Percentiles rank a stretch among this genome's conserved stretches.
Evolutionary conservation across 2,329 filamentous ascomycete species (phyloP).

Genomic region (Diaporthe sp.): DNA sequence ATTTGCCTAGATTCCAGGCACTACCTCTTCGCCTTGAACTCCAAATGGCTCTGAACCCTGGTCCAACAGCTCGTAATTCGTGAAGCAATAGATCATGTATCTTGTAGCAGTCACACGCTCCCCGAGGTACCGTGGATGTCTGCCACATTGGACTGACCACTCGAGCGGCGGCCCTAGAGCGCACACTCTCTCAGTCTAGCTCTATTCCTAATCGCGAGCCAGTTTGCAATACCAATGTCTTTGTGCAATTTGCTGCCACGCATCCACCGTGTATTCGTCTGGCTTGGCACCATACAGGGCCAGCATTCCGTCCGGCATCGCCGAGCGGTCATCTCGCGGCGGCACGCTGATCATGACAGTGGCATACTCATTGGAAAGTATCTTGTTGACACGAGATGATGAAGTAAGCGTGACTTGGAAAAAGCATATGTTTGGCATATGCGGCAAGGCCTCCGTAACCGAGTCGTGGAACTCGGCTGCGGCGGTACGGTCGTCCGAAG

Average conservation of each 20-base stretch:
- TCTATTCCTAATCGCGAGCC: background rate
- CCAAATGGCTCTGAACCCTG: background rate
- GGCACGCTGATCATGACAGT: rapidly evolving
- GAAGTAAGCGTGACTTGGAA: background rate
- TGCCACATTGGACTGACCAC: background rate
- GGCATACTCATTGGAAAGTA: rapidly evolving
- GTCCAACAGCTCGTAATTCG: background rate
- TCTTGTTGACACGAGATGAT: background rate
- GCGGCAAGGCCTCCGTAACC: background rate
- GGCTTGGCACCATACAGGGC: rapidly evolving
- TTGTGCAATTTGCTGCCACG: background rate
- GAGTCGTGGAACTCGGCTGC: background rate
- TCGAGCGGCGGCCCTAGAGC: too few species aligned
- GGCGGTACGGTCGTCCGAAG: too few species aligned
- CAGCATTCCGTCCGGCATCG: background rate
- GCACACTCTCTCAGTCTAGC: too few species aligned
- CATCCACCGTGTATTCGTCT: background rate
- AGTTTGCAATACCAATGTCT: background rate
- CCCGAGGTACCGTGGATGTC: background rate
- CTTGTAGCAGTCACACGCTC: background rate
- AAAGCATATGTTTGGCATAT: background rate
- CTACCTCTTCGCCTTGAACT: background rate
- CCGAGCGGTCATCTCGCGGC: background rate
- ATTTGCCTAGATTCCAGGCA: background rate
- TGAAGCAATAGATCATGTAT: too few species aligned